Evolutionary conservation across 176 grass and related monocot species (phyloP), one percentile per base, ranked within the genome.

Genomic region (Avena eriantha): DNA sequence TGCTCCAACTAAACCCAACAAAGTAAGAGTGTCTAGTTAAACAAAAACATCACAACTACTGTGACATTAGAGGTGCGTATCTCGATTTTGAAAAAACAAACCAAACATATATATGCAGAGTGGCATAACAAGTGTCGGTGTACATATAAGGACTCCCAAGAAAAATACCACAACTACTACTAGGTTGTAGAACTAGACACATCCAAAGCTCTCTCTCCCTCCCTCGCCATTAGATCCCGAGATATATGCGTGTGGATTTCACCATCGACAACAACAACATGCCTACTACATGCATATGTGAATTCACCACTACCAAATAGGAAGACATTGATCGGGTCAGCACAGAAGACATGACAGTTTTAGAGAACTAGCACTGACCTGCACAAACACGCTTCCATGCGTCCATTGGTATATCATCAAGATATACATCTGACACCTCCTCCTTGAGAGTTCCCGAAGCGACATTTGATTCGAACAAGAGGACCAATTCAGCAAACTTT

Each of bases 321-420:
- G 15, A 8, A 31, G 19, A 76, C 34, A 8, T 34, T 26, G 54
- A 23, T 24, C 60, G 6, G 11, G 41, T 0, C 33, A 36, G 14
- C 22, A 43, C 13, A 54, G 13, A 65, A 49, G 43, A 59, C 7
- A 6, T 39, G 4, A 21, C 53, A 34, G 48, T 50, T 56, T 15
- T 41, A 29, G 29, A 29, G 54, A 18, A 0, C 4, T 18, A 56
- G 60, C 58, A 89, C 70, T 87, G 50, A 96, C 8, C 57, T 60
- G 57, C 57, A 60, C 16, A 60, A 23, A 60, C 57, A 23, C 57
- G 57, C 8, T 60, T 23, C 21, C 21, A 60, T 23, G 57, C 23
- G 57, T 60, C 57, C 57, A 60, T 60, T 60, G 57, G 21, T 60
- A 60, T 60, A 29, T 29, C 29, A 23, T 60, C 57, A 4, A 3